Percentiles rank a stretch among this genome's conserved stretches.
These are phyloP conservation scores for Vanderwaltozyma yarrowii DNA, from an alignment of 805 yeast species.

Conservation along the genomic window DNA sequence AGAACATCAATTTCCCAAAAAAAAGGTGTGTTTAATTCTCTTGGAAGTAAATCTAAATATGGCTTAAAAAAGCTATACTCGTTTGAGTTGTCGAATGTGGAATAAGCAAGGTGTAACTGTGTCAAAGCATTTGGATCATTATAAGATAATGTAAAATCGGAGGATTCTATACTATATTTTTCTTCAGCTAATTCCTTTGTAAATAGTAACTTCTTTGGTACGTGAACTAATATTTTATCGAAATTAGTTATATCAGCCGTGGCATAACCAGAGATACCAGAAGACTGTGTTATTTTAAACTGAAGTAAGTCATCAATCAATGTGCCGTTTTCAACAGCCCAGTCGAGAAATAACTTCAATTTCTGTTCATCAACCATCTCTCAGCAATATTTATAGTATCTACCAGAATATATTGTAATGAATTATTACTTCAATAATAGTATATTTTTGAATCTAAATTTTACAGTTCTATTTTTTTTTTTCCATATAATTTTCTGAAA, in stretches of 20 bases:
- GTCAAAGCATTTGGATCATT: conserved; percentile 26
- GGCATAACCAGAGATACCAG: conserved; percentile 31
- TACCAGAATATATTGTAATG: too few relatives aligned
- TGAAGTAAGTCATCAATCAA: conserved; percentile 26
- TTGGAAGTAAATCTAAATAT: conserved; percentile 42
- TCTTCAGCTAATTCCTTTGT: conserved; percentile 29
- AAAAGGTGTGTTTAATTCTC: conserved; percentile 47
- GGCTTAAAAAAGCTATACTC: conserved; percentile 27
- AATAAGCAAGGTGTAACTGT: conserved; percentile 33
- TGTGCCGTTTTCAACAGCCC: conserved; percentile 35
- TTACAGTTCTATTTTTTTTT: too few relatives aligned
- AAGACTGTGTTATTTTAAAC: conserved; percentile 22
- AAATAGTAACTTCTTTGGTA: conserved; percentile 32
- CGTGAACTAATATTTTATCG: conserved; percentile 24
- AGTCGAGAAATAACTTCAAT: conserved; percentile 18
- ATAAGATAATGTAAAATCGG: conserved; percentile 4
- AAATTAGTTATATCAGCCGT: conserved; percentile 3
- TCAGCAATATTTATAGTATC: too few relatives aligned
- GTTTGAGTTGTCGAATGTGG: conserved; percentile 29
- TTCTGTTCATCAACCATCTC: conserved; percentile 1
- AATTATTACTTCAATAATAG: too few relatives aligned
- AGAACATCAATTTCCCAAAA: conserved; percentile 52
- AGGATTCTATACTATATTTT: conserved; percentile 14
- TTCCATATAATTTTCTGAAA: too few relatives aligned
- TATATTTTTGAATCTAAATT: too few relatives aligned